Conservation (phyloP, 495 filamentous ascomycete species). For the Choiromyces venosus region DNA sequence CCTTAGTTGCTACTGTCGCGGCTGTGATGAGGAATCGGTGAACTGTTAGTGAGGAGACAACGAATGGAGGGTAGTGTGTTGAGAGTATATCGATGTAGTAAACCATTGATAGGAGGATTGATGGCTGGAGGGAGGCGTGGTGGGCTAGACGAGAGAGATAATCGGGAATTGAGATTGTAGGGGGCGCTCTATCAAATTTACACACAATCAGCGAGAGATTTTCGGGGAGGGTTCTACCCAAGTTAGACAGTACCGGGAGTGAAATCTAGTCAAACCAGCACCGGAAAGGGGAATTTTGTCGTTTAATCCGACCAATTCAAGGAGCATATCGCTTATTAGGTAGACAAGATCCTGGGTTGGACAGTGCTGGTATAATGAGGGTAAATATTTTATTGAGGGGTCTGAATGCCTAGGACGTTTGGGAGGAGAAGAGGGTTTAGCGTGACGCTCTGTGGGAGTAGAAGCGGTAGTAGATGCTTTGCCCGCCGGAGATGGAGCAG, state of each 20-base stretch:
- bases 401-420: slow-evolving; percentile 54
- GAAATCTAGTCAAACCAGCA: slow-evolving; percentile 83
- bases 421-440: slow-evolving; percentile 45
- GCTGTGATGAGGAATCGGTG: slow-evolving; percentile 95
- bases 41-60: slow-evolving; percentile 87
- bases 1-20: slow-evolving; percentile 92
- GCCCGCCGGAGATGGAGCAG: slow-evolving; percentile 34
- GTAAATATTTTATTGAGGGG: slow-evolving; percentile 62
- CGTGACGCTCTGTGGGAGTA: slow-evolving; percentile 35
- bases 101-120: slow-evolving; percentile 97
- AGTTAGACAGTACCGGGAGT: slow-evolving; percentile 62
- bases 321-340: slow-evolving; percentile 89
- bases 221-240: slow-evolving; percentile 16
- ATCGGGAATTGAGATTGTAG: slow-evolving; percentile 86
- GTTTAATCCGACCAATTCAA: slow-evolving; percentile 88
- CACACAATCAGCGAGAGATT: slow-evolving; percentile 17
- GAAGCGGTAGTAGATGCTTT: slow-evolving; percentile 45
- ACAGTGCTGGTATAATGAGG: slow-evolving; percentile 69
- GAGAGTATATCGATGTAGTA: slow-evolving; percentile 98
- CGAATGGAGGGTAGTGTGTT: slow-evolving; percentile 84
- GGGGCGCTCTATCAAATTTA: slow-evolving; percentile 63
- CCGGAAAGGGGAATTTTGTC: slow-evolving; percentile 79
- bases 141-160: slow-evolving; percentile 88
- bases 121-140: slow-evolving; percentile 86
- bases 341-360: slow-evolving; percentile 76